A percentile compares a stretch with the other conserved stretches of the same genome.
Evolutionary conservation across 2,329 filamentous ascomycete species (phyloP).

Genomic region (Myotisia sp.): DNA sequence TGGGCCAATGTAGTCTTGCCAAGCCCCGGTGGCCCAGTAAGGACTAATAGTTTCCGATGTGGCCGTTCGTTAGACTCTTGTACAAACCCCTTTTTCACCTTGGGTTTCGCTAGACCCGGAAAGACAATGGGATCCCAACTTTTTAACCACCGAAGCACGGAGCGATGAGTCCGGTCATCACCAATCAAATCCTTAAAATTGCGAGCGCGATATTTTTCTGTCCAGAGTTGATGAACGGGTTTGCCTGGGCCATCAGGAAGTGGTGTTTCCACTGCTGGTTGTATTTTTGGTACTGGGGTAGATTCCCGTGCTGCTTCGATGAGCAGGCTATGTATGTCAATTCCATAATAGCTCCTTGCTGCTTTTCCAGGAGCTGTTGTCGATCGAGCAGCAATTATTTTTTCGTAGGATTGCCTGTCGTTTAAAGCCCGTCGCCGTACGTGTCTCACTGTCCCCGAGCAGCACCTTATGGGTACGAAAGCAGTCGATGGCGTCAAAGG

Average conservation of each 20-base stretch:
- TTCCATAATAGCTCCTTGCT: slow-evolving; percentile 64
- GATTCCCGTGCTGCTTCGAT: slow-evolving; percentile 53
- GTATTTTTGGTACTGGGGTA: slow-evolving; percentile 21
- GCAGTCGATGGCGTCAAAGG: too few relatives aligned
- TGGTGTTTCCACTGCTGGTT: slow-evolving; percentile 22
- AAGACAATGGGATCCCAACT: slow-evolving; percentile 89
- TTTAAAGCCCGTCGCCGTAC: slow-evolving; percentile 27
- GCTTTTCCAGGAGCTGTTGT: slow-evolving; percentile 38
- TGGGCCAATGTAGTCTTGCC: slow-evolving; percentile 95
- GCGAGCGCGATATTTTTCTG: slow-evolving; percentile 87
- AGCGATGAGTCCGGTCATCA: slow-evolving; percentile 82
- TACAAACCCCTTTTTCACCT: slow-evolving; percentile 28
- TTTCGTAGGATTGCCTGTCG: slow-evolving; percentile 35
- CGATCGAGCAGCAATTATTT: slow-evolving; percentile 41
- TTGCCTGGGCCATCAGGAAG: slow-evolving; percentile 8
- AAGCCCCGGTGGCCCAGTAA: slow-evolving; percentile 82
- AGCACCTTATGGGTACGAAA: slow-evolving; percentile 30
- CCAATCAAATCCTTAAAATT: slow-evolving; percentile 89
- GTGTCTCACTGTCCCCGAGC: slow-evolving; percentile 34
- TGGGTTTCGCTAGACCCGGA: slow-evolving; percentile 54
- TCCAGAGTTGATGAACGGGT: slow-evolving; percentile 53
- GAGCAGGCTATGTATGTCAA: slow-evolving; percentile 76
- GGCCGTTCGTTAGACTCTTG: slow-evolving; percentile 52
- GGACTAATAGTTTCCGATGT: slow-evolving; percentile 74
- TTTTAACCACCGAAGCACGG: slow-evolving; percentile 86